phyloP scores from a whole-genome alignment of 2,329 filamentous ascomycete genomes.

The Bipolaris victoriae region DNA sequence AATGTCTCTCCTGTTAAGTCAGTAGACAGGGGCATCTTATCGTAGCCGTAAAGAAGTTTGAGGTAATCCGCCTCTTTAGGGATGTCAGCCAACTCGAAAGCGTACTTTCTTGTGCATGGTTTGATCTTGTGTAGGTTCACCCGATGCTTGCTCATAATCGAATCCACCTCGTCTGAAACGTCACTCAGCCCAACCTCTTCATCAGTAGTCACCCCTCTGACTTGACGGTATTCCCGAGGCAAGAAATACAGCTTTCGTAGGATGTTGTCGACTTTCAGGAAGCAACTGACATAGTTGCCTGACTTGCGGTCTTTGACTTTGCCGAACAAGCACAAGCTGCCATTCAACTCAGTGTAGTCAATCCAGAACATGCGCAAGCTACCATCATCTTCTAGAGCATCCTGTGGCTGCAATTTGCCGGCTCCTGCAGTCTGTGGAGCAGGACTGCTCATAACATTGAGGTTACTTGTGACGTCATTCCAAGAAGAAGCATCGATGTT shows the following conservation, averaged over 20 bases:
- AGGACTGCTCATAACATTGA: constrained; percentile 84
- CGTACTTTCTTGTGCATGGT: constrained; percentile 86
- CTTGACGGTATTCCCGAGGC: constrained; percentile 70
- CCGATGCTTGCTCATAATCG: constrained; percentile 83
- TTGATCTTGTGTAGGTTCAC: constrained; percentile 95
- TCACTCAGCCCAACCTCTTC: constrained; percentile 86
- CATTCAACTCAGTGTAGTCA: constrained; percentile 92
- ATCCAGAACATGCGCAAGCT: constrained; percentile 96
- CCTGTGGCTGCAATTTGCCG: constrained; percentile 81
- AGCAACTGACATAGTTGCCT: constrained; percentile 82
- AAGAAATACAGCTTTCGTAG: constrained; percentile 91
- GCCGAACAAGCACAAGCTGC: constrained; percentile 90
- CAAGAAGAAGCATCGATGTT: constrained; percentile 77
- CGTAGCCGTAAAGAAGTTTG: constrained; percentile 95
- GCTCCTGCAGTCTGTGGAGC: constrained; percentile 66
- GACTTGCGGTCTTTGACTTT: constrained; percentile 92
- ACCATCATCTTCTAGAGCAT: constrained; percentile 92
- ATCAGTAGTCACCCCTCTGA: constrained; percentile 69
- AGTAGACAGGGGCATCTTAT: constrained; percentile 75
- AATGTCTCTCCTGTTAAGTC: constrained; percentile 83
- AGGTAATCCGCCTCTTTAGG: constrained; percentile 90
- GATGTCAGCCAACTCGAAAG: constrained; percentile 86
- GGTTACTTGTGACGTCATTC: constrained; percentile 83
- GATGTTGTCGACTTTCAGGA: constrained; percentile 95
- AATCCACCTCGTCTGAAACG: constrained; percentile 88